Percentiles rank a stretch among this genome's conserved stretches.
These are phyloP conservation scores for Tephrocybe sp. DNA, from an alignment of 768 basidiomycete species.

Conservation along the genomic window DNA sequence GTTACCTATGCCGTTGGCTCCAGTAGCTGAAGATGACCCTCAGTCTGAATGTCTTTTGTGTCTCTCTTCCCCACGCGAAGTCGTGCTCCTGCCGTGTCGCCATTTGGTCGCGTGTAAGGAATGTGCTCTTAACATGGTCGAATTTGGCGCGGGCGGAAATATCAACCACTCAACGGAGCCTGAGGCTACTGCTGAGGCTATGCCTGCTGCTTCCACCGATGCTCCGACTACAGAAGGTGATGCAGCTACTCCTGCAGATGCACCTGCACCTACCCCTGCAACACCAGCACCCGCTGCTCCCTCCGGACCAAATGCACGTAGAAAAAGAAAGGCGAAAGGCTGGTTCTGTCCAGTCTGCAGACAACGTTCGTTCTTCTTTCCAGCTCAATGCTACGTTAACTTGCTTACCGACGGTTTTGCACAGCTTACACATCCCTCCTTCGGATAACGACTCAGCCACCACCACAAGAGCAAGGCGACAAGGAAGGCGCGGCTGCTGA, in stretches of 20 bases:
- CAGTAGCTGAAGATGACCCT: conserved; percentile 59
- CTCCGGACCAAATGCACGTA: conserved; percentile 37
- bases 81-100: conserved; percentile 89
- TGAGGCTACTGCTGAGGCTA: conserved; percentile 24
- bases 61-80: conserved; percentile 83
- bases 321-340: conserved; percentile 93
- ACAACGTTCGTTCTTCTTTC: conserved; percentile 63
- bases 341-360: conserved; percentile 98
- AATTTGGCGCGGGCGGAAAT: conserved; percentile 90
- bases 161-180: conserved; percentile 60
- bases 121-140: conserved; percentile 95
- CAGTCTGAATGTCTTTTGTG: conserved; percentile 91
- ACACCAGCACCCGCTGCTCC: conserved; percentile 19
- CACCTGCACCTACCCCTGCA: conserved; percentile 27
- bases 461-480: conserved; percentile 5
- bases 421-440: conserved; percentile 86
- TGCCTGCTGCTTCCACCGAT: conserved; percentile 20
- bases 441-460: conserved; percentile 68
- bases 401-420: conserved; percentile 4
- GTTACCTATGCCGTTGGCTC: conserved; percentile 16
- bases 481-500: conserved; percentile 12
- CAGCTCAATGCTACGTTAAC: neutral
- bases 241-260: conserved; percentile 24
- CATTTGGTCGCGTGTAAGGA: conserved; percentile 95
- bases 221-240: conserved; percentile 24